Evolutionary conservation across 2,329 filamentous ascomycete genomes (phyloP).

Genomic region (Penicillium sp.): DNA sequence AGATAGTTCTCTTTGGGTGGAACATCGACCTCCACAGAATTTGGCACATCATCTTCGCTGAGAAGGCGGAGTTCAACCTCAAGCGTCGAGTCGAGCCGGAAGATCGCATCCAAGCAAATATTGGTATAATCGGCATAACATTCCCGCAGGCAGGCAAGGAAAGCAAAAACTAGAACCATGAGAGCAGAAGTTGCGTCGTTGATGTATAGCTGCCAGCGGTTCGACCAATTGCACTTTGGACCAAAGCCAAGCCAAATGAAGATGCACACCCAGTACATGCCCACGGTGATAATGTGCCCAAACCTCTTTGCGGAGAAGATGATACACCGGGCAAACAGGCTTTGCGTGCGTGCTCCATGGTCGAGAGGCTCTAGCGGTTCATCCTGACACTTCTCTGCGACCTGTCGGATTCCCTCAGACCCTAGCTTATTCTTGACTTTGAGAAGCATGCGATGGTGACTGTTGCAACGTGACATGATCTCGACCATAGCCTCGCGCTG

Average conservation of each 20-base stretch:
- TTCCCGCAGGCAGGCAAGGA: constrained; percentile 30
- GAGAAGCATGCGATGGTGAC: constrained; percentile 28
- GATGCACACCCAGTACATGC: constrained; percentile 26
- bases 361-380: neutral
- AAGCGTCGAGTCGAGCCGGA: constrained; percentile 23
- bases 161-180: constrained; percentile 45
- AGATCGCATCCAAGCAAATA: constrained; percentile 27
- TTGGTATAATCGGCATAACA: constrained; percentile 22
- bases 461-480: constrained; percentile 26
- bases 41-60: constrained; percentile 27
- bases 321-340: neutral
- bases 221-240: constrained; percentile 19
- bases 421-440: constrained; percentile 14
- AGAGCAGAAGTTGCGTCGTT: constrained; percentile 50
- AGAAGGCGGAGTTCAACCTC: constrained; percentile 1
- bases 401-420: neutral
- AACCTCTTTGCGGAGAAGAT: constrained; percentile 15
- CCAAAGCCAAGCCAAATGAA: constrained; percentile 28
- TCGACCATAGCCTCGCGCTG: constrained; percentile 19
- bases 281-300: constrained; percentile 18
- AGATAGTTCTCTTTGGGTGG: constrained; percentile 38
- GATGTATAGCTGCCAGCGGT: constrained; percentile 28
- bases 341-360: neutral
- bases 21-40: constrained; percentile 39
- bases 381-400: neutral